phyloP scores from a whole-genome alignment of 2,329 filamentous ascomycete genomes.

The Podosphaera leucotricha region DNA sequence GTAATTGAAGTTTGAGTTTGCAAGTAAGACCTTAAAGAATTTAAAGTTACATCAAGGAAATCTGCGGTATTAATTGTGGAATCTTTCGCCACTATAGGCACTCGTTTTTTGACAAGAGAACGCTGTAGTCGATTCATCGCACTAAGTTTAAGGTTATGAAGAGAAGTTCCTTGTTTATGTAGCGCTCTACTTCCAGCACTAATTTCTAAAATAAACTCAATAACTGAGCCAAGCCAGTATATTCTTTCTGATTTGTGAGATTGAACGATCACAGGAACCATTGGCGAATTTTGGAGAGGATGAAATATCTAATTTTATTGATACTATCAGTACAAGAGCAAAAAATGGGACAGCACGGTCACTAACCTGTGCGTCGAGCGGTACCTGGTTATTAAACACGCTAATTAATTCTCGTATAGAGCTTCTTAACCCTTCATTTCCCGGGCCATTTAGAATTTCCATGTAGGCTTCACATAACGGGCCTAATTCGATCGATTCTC shows the following conservation, averaged over 20 bases:
- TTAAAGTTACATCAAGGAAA: constrained; percentile 25
- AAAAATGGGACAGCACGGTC: constrained; percentile 11
- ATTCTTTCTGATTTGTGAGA: constrained; percentile 15
- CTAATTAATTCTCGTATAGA: constrained; percentile 10
- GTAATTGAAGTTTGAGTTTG: constrained; percentile 11
- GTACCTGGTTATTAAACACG: constrained; percentile 7
- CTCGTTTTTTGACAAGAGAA: constrained; percentile 28
- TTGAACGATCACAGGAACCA: constrained; percentile 23
- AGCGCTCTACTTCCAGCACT: constrained; percentile 21
- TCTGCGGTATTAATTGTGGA: constrained; percentile 29
- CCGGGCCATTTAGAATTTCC: constrained; percentile 8
- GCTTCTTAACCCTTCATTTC: constrained; percentile 9
- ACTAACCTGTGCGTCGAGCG: constrained; percentile 22
- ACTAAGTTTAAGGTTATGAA: constrained; percentile 24
- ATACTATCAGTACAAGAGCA: constrained; percentile 15
- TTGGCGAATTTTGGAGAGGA: constrained; percentile 31
- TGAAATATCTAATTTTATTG: constrained; percentile 26
- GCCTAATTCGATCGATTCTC: background rate
- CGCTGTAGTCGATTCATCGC: constrained; percentile 34
- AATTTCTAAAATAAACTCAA: constrained; percentile 26
- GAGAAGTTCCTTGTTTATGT: constrained; percentile 19
- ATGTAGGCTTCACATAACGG: constrained; percentile 6
- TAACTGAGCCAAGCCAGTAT: constrained; percentile 27
- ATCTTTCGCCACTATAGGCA: constrained; percentile 34
- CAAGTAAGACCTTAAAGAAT: constrained; percentile 22